Conservation (phyloP, 1,284 basidiomycete species). For the Rhodotorula sp. region DNA sequence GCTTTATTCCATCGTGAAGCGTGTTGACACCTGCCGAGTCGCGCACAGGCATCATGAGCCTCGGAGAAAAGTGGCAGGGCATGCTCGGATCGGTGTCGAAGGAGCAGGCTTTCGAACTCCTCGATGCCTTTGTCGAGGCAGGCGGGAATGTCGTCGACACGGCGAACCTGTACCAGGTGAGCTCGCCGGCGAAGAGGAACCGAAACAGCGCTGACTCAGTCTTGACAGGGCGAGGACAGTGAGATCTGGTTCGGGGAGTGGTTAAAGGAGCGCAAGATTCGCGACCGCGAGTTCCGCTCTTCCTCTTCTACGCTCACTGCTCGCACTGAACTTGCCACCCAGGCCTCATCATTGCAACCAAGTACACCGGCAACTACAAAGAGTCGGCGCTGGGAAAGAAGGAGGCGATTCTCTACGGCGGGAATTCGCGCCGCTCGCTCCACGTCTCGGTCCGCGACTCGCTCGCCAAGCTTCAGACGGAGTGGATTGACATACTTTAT, state of each 20-base stretch:
- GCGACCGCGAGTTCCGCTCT: conserved; percentile 52
- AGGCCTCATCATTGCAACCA: conserved; percentile 55
- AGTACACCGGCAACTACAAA: conserved; percentile 46
- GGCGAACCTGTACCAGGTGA: conserved; percentile 28
- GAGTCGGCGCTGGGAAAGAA: conserved; percentile 48
- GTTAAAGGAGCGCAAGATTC: conserved; percentile 56
- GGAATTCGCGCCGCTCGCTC: conserved; percentile 57
- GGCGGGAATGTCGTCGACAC: conserved; percentile 50
- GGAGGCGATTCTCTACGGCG: conserved; percentile 51
- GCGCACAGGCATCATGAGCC: conserved; percentile 3
- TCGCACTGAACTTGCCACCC: too few species aligned
- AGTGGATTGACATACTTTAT: conserved; percentile 57
- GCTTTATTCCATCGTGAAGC: conserved; percentile 46
- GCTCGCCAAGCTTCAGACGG: conserved; percentile 60
- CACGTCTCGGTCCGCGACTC: conserved; percentile 51
- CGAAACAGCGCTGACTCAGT: background rate
- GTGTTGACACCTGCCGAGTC: too few species aligned
- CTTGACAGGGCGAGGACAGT: conserved; percentile 53
- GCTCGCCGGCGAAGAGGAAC: background rate
- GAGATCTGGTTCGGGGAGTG: conserved; percentile 62
- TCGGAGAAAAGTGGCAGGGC: background rate
- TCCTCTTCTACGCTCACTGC: too few species aligned
- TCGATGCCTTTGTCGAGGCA: conserved; percentile 53
- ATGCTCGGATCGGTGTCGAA: conserved; percentile 53
- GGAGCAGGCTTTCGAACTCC: conserved; percentile 55